Base-by-base conservation (phyloP, 2,329 filamentous ascomycete species). In the Arthrobotrys conoides region DNA sequence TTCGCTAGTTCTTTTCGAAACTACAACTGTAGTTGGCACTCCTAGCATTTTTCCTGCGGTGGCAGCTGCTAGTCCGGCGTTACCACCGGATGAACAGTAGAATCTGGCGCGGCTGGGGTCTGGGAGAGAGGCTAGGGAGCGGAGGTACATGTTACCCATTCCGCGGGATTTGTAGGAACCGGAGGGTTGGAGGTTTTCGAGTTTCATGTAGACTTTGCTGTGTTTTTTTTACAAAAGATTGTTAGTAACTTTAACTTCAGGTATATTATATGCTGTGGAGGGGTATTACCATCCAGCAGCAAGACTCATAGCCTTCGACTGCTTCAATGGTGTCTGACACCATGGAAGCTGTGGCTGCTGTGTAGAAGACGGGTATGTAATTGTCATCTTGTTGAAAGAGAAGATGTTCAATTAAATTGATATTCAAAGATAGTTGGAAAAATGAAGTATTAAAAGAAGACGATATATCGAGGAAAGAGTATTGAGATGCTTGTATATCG, bases 121-220 rank as follows among this genome's bases (percentile, higher is more conserved):
- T 84, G 69, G 81, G 71, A 80, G 84, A 41, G 67, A 10, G 83
- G 82, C 30, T 71, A 85, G 82, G 73, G 87, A 83, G 81, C 87
- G 86, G 66, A 90, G 87, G 83, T 93, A 90, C 83, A 92, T 88
- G 84, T 92, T 89, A 63, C 92, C 92, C 79, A 95, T 89, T 33
- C 91, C 92, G 46, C 90, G 88, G 57, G 92, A 94, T 84, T 96
- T 96, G 89, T 96, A 97, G 46, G 92, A 94, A 80, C 92, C 92
- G 22, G 91, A 92, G 3, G 93, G 93, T 83, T 97, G 93, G 69
- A 94, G 88, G 83, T 92, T 93, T 82, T 96, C 93, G 80, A 96
- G 89, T 84, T 96, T 96, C 82, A 96, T 90, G 84, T 92, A 93
- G 84, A 96, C 89, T 85, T 92, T 91, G 86, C 92, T 88, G 78